These are phyloP conservation scores for Vickermania spadyakhi DNA, from an alignment of 208 protist genomes.

Conservation along the genomic window DNA sequence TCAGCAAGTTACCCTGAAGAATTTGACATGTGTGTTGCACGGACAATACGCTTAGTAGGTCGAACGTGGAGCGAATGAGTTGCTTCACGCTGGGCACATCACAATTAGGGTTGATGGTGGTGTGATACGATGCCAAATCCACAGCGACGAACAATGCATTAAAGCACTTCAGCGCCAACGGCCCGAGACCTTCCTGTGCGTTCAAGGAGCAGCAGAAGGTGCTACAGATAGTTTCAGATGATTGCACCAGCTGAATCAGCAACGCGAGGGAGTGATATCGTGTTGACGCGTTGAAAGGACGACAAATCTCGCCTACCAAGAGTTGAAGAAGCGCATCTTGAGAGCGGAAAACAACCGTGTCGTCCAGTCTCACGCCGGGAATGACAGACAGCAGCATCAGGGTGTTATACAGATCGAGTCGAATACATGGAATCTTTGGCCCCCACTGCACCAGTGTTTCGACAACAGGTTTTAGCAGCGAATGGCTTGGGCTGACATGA, in stretches of 20 bases:
- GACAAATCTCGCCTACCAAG: conserved; percentile 42
- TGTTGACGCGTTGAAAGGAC: conserved; percentile 4
- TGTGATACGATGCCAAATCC: conserved; percentile 13
- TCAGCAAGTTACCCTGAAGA: conserved; percentile 38
- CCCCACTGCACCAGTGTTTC: conserved; percentile 44
- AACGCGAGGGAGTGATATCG: conserved; percentile 31
- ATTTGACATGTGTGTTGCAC: conserved; percentile 40
- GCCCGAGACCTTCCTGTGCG: conserved; percentile 18
- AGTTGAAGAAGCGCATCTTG: conserved; percentile 48
- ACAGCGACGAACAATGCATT: conserved; percentile 31
- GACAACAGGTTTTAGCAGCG: conserved; percentile 45
- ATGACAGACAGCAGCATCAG: conserved; percentile 46
- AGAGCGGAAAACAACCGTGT: conserved; percentile 45
- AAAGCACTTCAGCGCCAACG: conserved; percentile 32
- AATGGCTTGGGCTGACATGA: conserved; percentile 1
- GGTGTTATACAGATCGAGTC: conserved; percentile 45
- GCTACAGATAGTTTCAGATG: conserved; percentile 51
- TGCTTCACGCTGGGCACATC: conserved; percentile 13
- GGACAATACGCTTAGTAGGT: conserved; percentile 20
- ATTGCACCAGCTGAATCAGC: conserved; percentile 44
- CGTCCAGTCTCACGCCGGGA: conserved; percentile 46
- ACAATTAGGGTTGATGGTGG: neutral
- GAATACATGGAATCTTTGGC: conserved; percentile 23
- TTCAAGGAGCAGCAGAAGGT: conserved; percentile 36
- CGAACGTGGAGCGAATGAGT: conserved; percentile 15